A percentile compares a stretch with the other conserved stretches of the same genome.
Conservation (phyloP, 192 early-diverging fungal species). For the Coemansia aciculifera region DNA sequence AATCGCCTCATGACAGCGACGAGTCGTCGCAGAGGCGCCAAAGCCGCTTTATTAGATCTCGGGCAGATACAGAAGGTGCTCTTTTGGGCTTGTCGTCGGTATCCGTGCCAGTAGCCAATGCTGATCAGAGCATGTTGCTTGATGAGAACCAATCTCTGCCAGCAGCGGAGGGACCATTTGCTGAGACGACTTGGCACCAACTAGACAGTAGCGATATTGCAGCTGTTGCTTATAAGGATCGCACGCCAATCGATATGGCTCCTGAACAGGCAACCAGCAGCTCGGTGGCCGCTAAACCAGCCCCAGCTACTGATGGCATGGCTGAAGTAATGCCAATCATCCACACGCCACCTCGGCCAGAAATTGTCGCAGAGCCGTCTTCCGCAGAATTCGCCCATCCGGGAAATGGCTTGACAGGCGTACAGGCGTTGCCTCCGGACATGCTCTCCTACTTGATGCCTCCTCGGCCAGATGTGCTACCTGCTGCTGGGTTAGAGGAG, state of each 20-base stretch:
- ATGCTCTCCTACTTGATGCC: conserved; percentile 2
- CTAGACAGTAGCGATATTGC: neutral
- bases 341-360: neutral
- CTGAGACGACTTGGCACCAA: neutral
- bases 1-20: conserved; percentile 32
- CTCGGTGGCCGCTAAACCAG: neutral
- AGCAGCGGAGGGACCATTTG: neutral
- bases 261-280: neutral
- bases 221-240: neutral
- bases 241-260: neutral
- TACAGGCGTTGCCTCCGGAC: conserved; percentile 6
- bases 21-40: conserved; percentile 4
- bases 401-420: neutral
- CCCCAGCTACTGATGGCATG: neutral
- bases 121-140: neutral
- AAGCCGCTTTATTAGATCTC: neutral
- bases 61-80: neutral
- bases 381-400: neutral
- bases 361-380: neutral
- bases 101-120: neutral
- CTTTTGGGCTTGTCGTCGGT: neutral
- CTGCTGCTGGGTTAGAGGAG: neutral
- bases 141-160: neutral
- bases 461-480: neutral
- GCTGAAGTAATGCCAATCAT: neutral